Base-by-base conservation (phyloP, 2,329 filamentous ascomycete species). In the Talaromyces rugulosus region DNA sequence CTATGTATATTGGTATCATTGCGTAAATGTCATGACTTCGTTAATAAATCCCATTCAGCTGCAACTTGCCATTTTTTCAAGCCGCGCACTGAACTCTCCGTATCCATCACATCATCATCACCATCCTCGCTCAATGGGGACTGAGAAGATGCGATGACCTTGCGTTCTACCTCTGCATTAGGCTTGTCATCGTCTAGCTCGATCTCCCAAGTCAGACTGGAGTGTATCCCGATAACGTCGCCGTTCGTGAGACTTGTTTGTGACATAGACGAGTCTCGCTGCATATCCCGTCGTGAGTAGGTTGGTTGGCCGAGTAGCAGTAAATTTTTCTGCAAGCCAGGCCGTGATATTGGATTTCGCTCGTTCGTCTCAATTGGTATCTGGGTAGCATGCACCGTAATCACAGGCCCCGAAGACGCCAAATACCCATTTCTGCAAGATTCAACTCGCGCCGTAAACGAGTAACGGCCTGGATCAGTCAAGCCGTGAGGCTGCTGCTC, bases 1-100 rank as follows among this genome's bases (percentile, higher is more conserved):
- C n/a, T 44, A 28, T 56, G 33, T 52, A 57, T 40, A 51, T 44
- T 50, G 31, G 18, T 51, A 23, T 51, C n/a, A 51, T 51, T 5
- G 36, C 36, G n/a, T 40, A n/a, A 40, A 40, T n/a, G 4, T 51
- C 44, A 40, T n/a, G 30, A 54, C 47, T 23, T 8, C 31, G 16
- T 60, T 12, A 36, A 42, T n/a, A 78, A 51, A 62, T 77, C 74
- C 77, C 77, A 79, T 63, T 78, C 74, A 67, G 76, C 70, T 27
- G 69, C 71, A 27, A 78, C 70, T 14, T 74, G 64, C 74, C 77
- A 78, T 30, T 62, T 67, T 69, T 66, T n/a, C 23, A 53, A 8
- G 27, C 44, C 28, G 27, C 8, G 18, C 47, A 36, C n/a, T 51
- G 27, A 56, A 40, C 27, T 28, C 27, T 40, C 18, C 23, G 33